phyloP scores from a whole-genome alignment of 805 yeast species.

The Sungouiella thailandica region DNA sequence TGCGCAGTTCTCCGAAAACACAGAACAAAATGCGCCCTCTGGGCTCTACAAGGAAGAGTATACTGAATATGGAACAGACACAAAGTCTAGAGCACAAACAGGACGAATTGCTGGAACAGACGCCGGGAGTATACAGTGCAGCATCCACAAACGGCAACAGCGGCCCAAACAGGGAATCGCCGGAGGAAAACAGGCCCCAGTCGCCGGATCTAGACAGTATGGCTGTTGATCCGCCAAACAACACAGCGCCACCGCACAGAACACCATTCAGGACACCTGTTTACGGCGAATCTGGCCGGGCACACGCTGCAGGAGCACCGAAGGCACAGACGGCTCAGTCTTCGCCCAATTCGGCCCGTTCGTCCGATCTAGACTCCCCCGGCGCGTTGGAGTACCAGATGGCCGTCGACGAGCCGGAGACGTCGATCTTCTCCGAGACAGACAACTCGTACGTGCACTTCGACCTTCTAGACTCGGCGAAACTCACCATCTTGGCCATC shows the following conservation, averaged over 20 bases:
- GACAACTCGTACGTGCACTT: conserved; percentile 32
- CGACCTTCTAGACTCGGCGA: conserved; percentile 31
- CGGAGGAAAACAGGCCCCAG: too few species aligned
- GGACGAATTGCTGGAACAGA: too few species aligned
- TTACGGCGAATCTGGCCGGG: background rate
- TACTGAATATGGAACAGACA: too few species aligned
- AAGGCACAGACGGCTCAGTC: background rate
- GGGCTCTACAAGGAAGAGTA: too few species aligned
- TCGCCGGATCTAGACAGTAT: background rate
- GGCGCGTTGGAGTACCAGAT: background rate
- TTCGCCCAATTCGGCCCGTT: background rate
- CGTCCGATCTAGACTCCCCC: background rate
- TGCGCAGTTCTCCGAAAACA: background rate
- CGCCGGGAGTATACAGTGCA: too few species aligned
- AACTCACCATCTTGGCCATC: conserved; percentile 37
- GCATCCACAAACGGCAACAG: too few species aligned
- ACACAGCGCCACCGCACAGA: background rate
- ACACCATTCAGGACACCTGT: background rate
- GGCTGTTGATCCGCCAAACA: background rate
- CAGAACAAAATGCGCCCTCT: background rate
- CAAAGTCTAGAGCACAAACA: too few species aligned
- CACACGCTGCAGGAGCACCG: too few species aligned
- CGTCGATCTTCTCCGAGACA: conserved; percentile 20
- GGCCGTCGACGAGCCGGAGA: conserved; percentile 4
- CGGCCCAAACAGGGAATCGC: background rate